These are phyloP conservation scores for Boletus semigastroideus DNA, from an alignment of 1,284 basidiomycete genomes.

Conservation along the genomic window DNA sequence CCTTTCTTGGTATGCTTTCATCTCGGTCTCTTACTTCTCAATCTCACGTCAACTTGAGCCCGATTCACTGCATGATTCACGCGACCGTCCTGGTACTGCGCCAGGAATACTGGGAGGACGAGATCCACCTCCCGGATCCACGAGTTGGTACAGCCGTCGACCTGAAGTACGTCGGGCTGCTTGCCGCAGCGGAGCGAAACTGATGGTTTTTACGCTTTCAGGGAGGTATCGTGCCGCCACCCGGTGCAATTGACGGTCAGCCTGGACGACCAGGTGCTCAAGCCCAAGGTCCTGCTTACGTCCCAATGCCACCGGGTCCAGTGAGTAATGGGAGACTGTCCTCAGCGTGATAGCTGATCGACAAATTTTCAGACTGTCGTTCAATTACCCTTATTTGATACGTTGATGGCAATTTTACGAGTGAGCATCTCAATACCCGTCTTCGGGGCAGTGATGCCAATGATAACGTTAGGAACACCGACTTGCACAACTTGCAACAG, in stretches of 20 bases:
- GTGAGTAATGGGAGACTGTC: slow-evolving; percentile 20
- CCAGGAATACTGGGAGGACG: slow-evolving; percentile 20
- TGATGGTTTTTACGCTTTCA: slow-evolving; percentile 12
- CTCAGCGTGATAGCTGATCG: slow-evolving; percentile 8
- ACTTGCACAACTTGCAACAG: slow-evolving; percentile 65
- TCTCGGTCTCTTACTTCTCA: not conserved
- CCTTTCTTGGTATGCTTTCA: slow-evolving; percentile 21
- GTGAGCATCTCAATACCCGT: slow-evolving; percentile 36
- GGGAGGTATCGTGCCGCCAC: slow-evolving; percentile 29
- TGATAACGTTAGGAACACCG: slow-evolving; percentile 62
- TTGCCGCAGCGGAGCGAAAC: not conserved
- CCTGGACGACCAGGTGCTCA: slow-evolving; percentile 15
- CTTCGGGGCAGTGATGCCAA: slow-evolving; percentile 1
- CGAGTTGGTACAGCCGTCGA: slow-evolving; percentile 27
- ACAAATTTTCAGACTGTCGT: slow-evolving; percentile 47
- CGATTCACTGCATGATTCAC: slow-evolving; percentile 15
- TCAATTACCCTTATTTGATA: slow-evolving; percentile 58
- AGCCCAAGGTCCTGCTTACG: slow-evolving; percentile 26
- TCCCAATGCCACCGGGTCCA: slow-evolving; percentile 33
- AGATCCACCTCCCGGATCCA: slow-evolving; percentile 12
- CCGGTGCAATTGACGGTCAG: slow-evolving; percentile 17
- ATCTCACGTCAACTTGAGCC: slow-evolving; percentile 20
- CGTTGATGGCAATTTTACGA: slow-evolving; percentile 60
- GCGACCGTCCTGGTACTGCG: slow-evolving; percentile 24
- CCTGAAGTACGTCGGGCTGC: slow-evolving; percentile 16